Evolutionary conservation across 208 protist species (phyloP).

Genomic region (Wallacemonas sp.): DNA sequence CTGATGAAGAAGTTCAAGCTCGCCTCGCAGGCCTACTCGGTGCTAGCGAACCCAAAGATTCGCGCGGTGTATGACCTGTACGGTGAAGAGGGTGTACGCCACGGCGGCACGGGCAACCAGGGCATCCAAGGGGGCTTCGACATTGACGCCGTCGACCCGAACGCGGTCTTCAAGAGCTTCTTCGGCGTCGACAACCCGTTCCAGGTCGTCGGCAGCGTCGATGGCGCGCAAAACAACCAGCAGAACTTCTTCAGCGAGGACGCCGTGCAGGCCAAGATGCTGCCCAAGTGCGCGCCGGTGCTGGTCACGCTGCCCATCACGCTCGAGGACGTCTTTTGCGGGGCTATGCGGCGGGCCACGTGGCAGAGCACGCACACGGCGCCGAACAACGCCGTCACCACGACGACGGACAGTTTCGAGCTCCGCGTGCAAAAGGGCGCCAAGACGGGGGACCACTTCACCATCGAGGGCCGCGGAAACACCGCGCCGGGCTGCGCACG

Average conservation of each 20-base stretch:
- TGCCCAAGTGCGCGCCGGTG: conserved; percentile 56
- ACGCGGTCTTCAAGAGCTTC: conserved; percentile 82
- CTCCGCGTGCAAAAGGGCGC: conserved; percentile 72
- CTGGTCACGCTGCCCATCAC: conserved; percentile 67
- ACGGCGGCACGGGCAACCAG: conserved; percentile 83
- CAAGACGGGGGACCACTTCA: conserved; percentile 66
- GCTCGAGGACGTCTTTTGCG: conserved; percentile 86
- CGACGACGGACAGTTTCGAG: conserved; percentile 56
- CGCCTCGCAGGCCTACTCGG: conserved; percentile 87
- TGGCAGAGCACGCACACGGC: conserved; percentile 51
- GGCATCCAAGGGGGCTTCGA: conserved; percentile 82
- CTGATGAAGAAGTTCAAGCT: conserved; percentile 80
- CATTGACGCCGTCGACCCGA: conserved; percentile 73
- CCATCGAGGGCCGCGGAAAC: conserved; percentile 65
- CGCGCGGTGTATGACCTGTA: conserved; percentile 91
- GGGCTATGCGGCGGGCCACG: conserved; percentile 68
- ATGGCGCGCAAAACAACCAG: conserved; percentile 73
- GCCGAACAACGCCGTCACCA: conserved; percentile 23
- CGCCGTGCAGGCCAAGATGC: conserved; percentile 53
- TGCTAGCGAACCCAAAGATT: conserved; percentile 86
- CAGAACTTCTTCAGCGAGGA: conserved; percentile 81
- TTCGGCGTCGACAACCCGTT: conserved; percentile 92
- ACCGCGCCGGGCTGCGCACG: conserved; percentile 51
- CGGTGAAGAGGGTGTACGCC: conserved; percentile 89
- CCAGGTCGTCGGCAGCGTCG: conserved; percentile 75